Evolutionary conservation across 2,329 filamentous ascomycete genomes (phyloP).

Genomic region (Acrocalymma vagum): DNA sequence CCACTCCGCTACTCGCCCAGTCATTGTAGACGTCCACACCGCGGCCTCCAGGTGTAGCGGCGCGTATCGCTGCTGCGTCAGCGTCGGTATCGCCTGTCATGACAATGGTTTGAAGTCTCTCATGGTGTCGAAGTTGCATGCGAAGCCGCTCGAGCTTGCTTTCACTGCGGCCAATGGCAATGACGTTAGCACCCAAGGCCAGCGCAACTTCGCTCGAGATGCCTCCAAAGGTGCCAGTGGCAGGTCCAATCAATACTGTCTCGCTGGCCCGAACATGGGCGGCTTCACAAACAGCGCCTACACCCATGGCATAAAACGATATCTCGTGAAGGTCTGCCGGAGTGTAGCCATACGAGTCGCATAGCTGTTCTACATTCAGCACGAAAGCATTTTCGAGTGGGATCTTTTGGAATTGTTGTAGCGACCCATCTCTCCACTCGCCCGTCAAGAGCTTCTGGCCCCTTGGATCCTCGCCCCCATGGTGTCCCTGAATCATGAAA

Average conservation of each 20-base stretch:
- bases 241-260: slow-evolving; percentile 40
- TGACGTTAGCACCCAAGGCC: slow-evolving; percentile 59
- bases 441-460: no score
- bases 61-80: slow-evolving; percentile 43
- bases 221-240: slow-evolving; percentile 58
- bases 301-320: slow-evolving; percentile 5
- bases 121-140: slow-evolving; percentile 33
- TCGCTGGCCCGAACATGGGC: not conserved
- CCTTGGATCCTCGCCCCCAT: no score
- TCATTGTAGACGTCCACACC: no score
- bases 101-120: slow-evolving; percentile 45
- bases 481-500: no score
- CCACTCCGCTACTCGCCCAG: no score
- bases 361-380: not conserved
- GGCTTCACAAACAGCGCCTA: not conserved
- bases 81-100: slow-evolving; percentile 49
- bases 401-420: no score
- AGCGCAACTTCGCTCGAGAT: slow-evolving; percentile 57
- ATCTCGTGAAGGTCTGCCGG: not conserved
- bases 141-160: slow-evolving; percentile 28
- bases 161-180: slow-evolving; percentile 58
- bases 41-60: slow-evolving; percentile 2
- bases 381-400: not conserved
- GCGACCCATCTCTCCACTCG: no score
- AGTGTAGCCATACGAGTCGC: not conserved